Evolutionary conservation across 441 rosid species (phyloP), one percentile per base, ranked within the genome.

Genomic region (Erodium trifolium): DNA sequence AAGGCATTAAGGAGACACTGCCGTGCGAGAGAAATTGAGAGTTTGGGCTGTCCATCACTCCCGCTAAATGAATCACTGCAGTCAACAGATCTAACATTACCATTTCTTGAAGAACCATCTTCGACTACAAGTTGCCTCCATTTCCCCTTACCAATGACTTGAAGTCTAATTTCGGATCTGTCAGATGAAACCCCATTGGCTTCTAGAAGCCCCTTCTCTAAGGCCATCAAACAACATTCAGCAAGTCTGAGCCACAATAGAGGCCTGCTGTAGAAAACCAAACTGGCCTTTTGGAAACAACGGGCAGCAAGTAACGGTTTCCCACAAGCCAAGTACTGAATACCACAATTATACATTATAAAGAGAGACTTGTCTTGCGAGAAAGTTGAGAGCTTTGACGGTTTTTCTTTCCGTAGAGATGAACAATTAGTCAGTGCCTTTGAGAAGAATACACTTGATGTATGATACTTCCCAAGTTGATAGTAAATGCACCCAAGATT

Each of bases 401-500:
- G 89, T 72, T 82, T 90, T 47, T 88, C 96, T 77, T 87, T 88
- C 82, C 80, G 81, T 72, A 87, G 87, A 59, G 86, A 83, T 49
- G 90, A 82, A 71, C 88, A 78, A 71, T 78, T 78, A 63, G 79
- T 72, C 70, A 94, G 78, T 34, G 99, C 97, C 79, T 86, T 92
- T 65, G 91, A 83, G 70, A 92, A 90, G 75, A 94, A 78, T 49
- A 83, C 80, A 16, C 91, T 79, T 2, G 99, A 83, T 3, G 81
- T 64, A 70, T 92, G 87, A 78, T 82, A 79, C 69, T 87, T 87
- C 68, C 86, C 90, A 67, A 94, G 87, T 70, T 82, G 91, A 78
- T 81, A 87, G 79, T 86, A 90, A 68, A 92, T 92, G 87, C 99
- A 94, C n/a, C 92, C 99, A 67, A 94, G 94, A 76, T 88, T 88